Percentiles rank a stretch among this genome's conserved stretches.
phyloP scores from a whole-genome alignment of 805 yeast species.

The Pichia nanzhaoensis region DNA sequence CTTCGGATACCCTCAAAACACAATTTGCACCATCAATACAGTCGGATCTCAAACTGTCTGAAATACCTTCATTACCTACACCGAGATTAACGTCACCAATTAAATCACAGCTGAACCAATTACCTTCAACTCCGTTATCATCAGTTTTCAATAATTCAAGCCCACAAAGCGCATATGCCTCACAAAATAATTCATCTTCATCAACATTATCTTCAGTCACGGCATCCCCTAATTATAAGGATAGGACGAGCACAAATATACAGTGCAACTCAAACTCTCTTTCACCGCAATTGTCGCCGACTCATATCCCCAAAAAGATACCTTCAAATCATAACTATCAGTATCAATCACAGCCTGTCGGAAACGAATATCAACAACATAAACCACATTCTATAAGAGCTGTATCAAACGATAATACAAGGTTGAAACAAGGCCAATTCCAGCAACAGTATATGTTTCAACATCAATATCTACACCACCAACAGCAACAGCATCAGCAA shows the following conservation, averaged over 20 bases:
- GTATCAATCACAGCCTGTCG: too few relatives aligned
- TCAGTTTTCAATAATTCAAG: background rate
- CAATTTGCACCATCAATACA: background rate
- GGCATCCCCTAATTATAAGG: background rate
- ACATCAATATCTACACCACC: slow-evolving; percentile 6
- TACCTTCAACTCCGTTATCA: slow-evolving; percentile 9
- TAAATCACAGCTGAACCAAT: background rate
- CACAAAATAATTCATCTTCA: background rate
- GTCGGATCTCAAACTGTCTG: background rate
- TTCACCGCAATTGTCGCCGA: background rate
- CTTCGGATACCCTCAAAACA: slow-evolving; percentile 6
- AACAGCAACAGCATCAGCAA: slow-evolving; percentile 11
- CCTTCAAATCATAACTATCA: too few relatives aligned
- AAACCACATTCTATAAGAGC: too few relatives aligned
- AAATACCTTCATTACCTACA: slow-evolving; percentile 3
- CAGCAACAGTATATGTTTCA: slow-evolving; percentile 10
- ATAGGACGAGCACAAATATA: too few relatives aligned
- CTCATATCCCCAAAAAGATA: background rate
- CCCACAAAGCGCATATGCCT: background rate
- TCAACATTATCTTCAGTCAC: background rate
- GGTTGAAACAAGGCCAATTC: slow-evolving; percentile 2
- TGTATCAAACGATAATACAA: background rate
- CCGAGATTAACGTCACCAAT: slow-evolving; percentile 4
- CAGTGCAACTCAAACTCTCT: too few relatives aligned
- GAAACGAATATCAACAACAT: background rate